phyloP scores from a whole-genome alignment of 140 eudicot species.

The Ambrosia hybrid region DNA sequence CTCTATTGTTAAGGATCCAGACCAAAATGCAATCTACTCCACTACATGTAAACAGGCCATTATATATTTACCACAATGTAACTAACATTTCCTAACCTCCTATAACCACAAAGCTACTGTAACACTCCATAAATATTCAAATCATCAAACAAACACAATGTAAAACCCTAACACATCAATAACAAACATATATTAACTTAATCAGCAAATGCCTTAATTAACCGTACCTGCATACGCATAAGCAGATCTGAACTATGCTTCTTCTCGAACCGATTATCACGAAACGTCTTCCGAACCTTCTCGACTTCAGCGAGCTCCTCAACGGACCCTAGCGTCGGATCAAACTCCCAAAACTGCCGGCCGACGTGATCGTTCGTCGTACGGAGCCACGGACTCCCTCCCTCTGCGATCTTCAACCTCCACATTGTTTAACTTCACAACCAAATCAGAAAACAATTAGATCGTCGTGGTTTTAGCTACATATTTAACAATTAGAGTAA shows the following conservation, averaged over 20 bases:
- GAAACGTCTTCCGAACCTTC: slow-evolving; percentile 52
- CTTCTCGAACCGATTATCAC: slow-evolving; percentile 55
- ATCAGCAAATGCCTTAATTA: background rate
- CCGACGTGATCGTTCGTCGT: slow-evolving; percentile 74
- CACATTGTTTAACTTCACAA: slow-evolving; percentile 58
- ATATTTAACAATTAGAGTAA: slow-evolving; percentile 12
- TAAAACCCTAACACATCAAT: no score
- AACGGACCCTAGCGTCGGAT: slow-evolving; percentile 68
- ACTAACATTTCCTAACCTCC: background rate
- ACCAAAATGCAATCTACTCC: slow-evolving; percentile 15
- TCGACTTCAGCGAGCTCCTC: slow-evolving; percentile 75
- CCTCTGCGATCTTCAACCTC: slow-evolving; percentile 87
- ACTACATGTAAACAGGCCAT: slow-evolving; percentile 2
- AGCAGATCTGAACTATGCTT: slow-evolving; percentile 91
- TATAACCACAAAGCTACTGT: background rate
- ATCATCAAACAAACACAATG: background rate
- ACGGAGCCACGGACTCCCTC: slow-evolving; percentile 84
- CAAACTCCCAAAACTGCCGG: slow-evolving; percentile 96
- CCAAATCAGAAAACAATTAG: slow-evolving; percentile 11
- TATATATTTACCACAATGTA: background rate
- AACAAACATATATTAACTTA: no score
- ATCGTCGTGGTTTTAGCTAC: slow-evolving; percentile 17
- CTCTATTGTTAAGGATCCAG: background rate
- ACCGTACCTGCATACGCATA: slow-evolving; percentile 82
- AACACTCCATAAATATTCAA: background rate